These are phyloP conservation scores for Rhizomucor pusillus DNA, from an alignment of 371 early-diverging fungal genomes.

Conservation along the genomic window DNA sequence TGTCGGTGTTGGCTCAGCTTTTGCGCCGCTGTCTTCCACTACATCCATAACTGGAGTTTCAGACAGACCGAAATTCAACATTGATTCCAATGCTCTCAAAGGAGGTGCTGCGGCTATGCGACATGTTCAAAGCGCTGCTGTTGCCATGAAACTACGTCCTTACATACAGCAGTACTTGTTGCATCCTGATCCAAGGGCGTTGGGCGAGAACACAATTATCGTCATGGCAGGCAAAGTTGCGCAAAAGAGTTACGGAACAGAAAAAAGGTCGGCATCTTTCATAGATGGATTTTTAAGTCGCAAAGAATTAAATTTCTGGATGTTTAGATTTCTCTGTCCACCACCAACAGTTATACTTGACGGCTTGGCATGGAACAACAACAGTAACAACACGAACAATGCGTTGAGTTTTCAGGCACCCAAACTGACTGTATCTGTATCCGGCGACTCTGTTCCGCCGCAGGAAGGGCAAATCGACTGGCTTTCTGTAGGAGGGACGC, in stretches of 20 bases:
- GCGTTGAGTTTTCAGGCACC: constrained; percentile 19
- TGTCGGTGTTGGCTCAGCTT: too few relatives aligned
- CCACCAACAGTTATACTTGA: constrained; percentile 76
- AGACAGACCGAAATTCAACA: too few relatives aligned
- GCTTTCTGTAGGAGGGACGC: constrained; percentile 32
- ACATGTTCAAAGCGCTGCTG: constrained; percentile 17
- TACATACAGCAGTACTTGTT: constrained; percentile 11
- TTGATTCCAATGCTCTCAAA: too few relatives aligned
- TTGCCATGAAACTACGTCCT: constrained; percentile 11
- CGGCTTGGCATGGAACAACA: constrained; percentile 66
- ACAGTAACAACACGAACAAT: constrained; percentile 5
- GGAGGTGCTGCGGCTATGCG: too few relatives aligned
- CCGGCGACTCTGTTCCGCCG: constrained; percentile 26
- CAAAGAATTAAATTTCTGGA: not conserved
- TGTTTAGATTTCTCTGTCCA: constrained; percentile 66
- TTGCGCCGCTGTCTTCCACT: too few relatives aligned
- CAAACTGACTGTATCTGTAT: constrained; percentile 26
- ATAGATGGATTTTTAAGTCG: not conserved
- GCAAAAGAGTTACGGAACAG: constrained; percentile 82
- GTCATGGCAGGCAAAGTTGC: constrained; percentile 74
- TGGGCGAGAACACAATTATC: constrained; percentile 57
- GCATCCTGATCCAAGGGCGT: constrained; percentile 26
- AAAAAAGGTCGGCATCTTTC: constrained; percentile 52
- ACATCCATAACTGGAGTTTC: too few relatives aligned
- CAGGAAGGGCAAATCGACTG: constrained; percentile 40